phyloP scores from a whole-genome alignment of 225 moss, liverwort and hornwort genomes.

The Pleurozium schreberi region DNA sequence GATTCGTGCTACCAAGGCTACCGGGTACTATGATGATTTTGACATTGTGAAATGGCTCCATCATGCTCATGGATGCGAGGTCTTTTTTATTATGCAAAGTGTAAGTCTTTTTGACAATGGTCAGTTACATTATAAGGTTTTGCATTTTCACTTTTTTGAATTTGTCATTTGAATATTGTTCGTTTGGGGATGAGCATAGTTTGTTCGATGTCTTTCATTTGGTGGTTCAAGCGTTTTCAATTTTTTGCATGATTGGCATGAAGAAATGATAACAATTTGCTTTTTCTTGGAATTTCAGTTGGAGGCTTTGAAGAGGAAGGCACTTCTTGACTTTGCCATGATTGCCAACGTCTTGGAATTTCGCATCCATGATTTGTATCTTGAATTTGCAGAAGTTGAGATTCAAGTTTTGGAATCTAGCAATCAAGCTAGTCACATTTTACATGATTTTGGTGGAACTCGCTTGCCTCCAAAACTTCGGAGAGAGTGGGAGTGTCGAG shows the following conservation, averaged over 20 bases:
- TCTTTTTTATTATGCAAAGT: not conserved
- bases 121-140: fast-evolving
- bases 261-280: not conserved
- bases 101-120: not conserved
- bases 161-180: not conserved
- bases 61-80: not conserved
- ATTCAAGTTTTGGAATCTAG: not conserved
- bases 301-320: not conserved
- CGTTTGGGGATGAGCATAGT: not conserved
- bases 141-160: not conserved
- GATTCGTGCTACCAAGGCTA: not conserved
- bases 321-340: not conserved
- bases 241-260: not conserved
- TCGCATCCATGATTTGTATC: not conserved
- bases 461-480: fast-evolving
- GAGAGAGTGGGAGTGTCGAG: fast-evolving
- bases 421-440: not conserved
- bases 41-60: not conserved
- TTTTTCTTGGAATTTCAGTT: not conserved
- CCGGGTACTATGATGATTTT: not conserved
- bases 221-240: fast-evolving
- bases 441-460: not conserved
- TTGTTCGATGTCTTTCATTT: not conserved
- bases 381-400: not conserved
- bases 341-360: not conserved